Evolutionary conservation across 257 asterid species (phyloP), one percentile per base, ranked within the genome.

Genomic region (Knoxia roxburghii): DNA sequence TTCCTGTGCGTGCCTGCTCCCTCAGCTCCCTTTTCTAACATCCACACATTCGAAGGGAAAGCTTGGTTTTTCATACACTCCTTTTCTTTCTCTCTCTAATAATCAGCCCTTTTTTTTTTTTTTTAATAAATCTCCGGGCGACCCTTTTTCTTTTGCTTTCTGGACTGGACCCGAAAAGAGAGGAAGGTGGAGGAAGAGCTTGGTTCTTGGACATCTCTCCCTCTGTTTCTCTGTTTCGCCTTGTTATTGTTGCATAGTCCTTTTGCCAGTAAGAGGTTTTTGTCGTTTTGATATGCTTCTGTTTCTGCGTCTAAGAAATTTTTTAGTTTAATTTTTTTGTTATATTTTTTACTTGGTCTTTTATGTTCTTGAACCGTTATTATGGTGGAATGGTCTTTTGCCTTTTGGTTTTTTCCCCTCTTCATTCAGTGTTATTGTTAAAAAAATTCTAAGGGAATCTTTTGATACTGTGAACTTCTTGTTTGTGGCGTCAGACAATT

Each of bases 381-480:
- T 10, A 6, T 43, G 48, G 48, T 43, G 48, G 48, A 43, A 6
- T 43, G 48, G 53, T 48, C 53, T 48, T n/a, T 48, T 48, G 53
- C 1, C 20, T 39, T 43, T 41, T 67, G 15, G 8, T 7, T 26
- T 39, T 15, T 33, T 17, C 50, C 1, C 1, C 57, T 55, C 29
- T 5, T 68, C 43, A 6, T 68, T 26, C 26, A 37, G 21, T 15
- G 51, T 39, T 24, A 37, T 9, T 23, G 51, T 37, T 50, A 23
- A 24, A 20, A 33, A 61, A 29, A 4, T n/a, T 55, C 41, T 48
- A 37, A 17, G 49, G 59, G 60, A 65, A 65, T 65, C 69, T 65
- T 60, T 35, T 51, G 29, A 23, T 49, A 18, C 6, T 65, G 30
- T 30, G 20, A 65, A 15, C 41, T 60, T 32, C 63, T 55, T 10